Percentiles rank a stretch among this genome's conserved stretches.
Conservation (phyloP, 2,329 filamentous ascomycete species). For the Chalara sp. region DNA sequence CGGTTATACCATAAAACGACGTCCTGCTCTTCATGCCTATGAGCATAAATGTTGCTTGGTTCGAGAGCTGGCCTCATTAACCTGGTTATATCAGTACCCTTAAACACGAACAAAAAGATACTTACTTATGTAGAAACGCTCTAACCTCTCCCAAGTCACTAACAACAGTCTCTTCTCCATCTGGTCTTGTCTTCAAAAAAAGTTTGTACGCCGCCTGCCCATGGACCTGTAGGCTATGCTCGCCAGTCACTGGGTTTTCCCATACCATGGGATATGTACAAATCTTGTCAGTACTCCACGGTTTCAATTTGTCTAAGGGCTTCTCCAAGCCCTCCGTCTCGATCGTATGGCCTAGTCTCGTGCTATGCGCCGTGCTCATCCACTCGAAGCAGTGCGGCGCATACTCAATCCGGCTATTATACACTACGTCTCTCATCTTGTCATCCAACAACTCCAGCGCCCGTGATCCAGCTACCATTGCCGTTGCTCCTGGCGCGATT, state of each 20-base stretch:
- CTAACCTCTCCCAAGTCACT: slow-evolving; percentile 25
- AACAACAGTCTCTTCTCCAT: slow-evolving; percentile 19
- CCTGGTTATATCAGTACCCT: slow-evolving; percentile 8
- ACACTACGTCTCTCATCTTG: slow-evolving; percentile 21
- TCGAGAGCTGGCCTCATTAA: slow-evolving; percentile 29
- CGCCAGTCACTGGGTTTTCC: slow-evolving; percentile 28
- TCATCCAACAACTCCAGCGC: slow-evolving; percentile 21
- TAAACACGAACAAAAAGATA: not conserved
- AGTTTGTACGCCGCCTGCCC: slow-evolving; percentile 30
- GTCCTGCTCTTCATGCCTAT: slow-evolving; percentile 30
- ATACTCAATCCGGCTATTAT: slow-evolving; percentile 30
- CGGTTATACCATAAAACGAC: slow-evolving; percentile 34
- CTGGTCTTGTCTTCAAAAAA: slow-evolving; percentile 25
- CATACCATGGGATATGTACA: slow-evolving; percentile 32
- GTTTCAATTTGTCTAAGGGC: slow-evolving; percentile 25
- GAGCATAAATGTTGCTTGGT: slow-evolving; percentile 30
- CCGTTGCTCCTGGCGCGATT: slow-evolving; percentile 28
- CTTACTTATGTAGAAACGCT: slow-evolving; percentile 27
- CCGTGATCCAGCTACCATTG: slow-evolving; percentile 24
- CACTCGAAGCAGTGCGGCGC: slow-evolving; percentile 31
- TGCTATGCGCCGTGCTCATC: slow-evolving; percentile 30
- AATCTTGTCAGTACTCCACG: slow-evolving; percentile 24
- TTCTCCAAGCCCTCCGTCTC: slow-evolving; percentile 22
- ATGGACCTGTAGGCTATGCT: slow-evolving; percentile 27
- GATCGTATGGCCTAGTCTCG: slow-evolving; percentile 26